Conservation (phyloP, 768 basidiomycete genomes). For the Collybia mongolica region DNA sequence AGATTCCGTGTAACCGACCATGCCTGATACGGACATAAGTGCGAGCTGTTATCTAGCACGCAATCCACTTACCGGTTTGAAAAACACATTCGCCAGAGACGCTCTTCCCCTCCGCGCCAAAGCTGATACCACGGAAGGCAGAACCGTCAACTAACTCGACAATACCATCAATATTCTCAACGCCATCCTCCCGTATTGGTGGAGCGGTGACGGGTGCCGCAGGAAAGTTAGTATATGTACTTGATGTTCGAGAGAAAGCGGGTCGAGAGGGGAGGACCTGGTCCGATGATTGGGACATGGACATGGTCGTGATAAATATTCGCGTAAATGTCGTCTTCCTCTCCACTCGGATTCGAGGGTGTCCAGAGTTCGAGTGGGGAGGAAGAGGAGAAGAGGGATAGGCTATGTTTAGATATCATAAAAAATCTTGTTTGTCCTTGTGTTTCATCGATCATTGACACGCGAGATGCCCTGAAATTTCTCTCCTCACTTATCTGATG, state of each 20-base stretch:
- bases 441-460: constrained; percentile 12
- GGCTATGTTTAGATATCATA: constrained; percentile 32
- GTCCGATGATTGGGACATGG: constrained; percentile 16
- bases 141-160: constrained; percentile 91
- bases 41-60: constrained; percentile 2
- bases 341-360: constrained; percentile 40
- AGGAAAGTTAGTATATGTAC: constrained; percentile 29
- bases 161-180: constrained; percentile 54
- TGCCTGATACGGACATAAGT: constrained; percentile 54
- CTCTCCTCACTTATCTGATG: background rate
- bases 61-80: constrained; percentile 79
- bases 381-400: constrained; percentile 52
- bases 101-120: constrained; percentile 90
- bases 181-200: constrained; percentile 23
- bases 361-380: constrained; percentile 40
- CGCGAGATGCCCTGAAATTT: background rate
- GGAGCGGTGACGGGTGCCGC: constrained; percentile 36
- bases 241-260: constrained; percentile 43
- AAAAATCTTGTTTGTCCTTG: constrained; percentile 37
- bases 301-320: constrained; percentile 17
- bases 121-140: constrained; percentile 85
- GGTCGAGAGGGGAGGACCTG: constrained; percentile 35
- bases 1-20: constrained; percentile 99
- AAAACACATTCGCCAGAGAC: constrained; percentile 98
- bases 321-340: constrained; percentile 36